Base-by-base conservation (phyloP, 306 rosid species). In the Vigna mungo region DNA sequence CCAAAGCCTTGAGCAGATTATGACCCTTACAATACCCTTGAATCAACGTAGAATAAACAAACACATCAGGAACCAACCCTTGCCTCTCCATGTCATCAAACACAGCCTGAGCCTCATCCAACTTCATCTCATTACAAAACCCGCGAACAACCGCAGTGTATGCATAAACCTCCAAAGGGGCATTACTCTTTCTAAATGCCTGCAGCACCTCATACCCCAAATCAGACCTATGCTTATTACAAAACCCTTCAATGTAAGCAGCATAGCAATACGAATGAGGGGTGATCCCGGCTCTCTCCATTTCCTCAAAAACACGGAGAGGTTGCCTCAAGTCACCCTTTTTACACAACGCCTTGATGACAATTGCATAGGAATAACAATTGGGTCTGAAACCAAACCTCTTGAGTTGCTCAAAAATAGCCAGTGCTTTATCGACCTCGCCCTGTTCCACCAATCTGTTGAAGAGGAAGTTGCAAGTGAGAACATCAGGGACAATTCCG, bases 371-470 rank as follows among this genome's bases (percentile, higher is more conserved):
- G 2, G 97, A 92, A 67, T 86, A 90, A 66, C 79, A 73, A 47
- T 94, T 90, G 1, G 96, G 91, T n/a, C 58, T 62, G 48, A 90
- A 82, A 63, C 98, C 97, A 64, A 89, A 78, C 78, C 92, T 85
- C 82, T 89, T 94, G 68, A 92, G 86, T 62, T 86, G 90, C 74
- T 82, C 77, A 70, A 81, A 92, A 58, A 85, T 18, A 6, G 84
- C 81, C 62, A 90, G 10, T 0, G 92, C 92, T 75, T 43, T 80
- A 82, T 86, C 90, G 58, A 80, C 41, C 72, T 84, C 63, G 27
- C 82, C 83, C 37, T 80, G 78, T 43, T 67, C 86, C 76, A 90
- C 84, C 80, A 94, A 75, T 47, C 91, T 80, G 73, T 90, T 94
- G 65, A 94, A 68, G 37, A 94, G 89, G 83, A 79, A 92, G 83